Evolutionary conservation across 306 rosid genomes (phyloP), one percentile per base, ranked within the genome.

Genomic region (Datisca glomerata): DNA sequence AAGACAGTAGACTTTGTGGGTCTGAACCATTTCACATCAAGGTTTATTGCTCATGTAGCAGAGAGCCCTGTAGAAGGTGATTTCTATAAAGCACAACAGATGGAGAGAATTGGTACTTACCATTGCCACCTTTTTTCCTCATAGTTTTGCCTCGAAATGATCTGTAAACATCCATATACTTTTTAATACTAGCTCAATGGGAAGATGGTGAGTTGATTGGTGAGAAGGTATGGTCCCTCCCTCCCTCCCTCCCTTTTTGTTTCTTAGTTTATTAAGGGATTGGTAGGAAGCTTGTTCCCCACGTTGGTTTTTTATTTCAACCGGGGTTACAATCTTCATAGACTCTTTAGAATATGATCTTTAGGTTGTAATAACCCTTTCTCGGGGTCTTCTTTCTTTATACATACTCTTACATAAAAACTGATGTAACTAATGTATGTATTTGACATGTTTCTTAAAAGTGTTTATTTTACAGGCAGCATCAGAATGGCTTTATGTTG

Each of bases 401-500:
- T n/a, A n/a, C n/a, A n/a, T n/a, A n/a, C n/a, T n/a, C n/a, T n/a
- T n/a, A n/a, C n/a, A n/a, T n/a, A n/a, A n/a, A n/a, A n/a, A n/a
- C n/a, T n/a, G n/a, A n/a, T n/a, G n/a, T n/a, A n/a, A n/a, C n/a
- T n/a, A n/a, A n/a, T n/a, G n/a, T n/a, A n/a, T n/a, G n/a, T n/a
- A n/a, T n/a, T n/a, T n/a, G n/a, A n/a, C n/a, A n/a, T n/a, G n/a
- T n/a, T n/a, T n/a, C n/a, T n/a, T n/a, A 41, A 43, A 18, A 29
- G 21, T 43, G 23, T 55, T 55, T 48, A 45, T 53, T 18, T 66
- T 53, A 61, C 85, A 82, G 96, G 96, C 96, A 32, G 96, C 96
- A 60, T 87, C 96, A 24, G 94, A 87, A 47, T 87, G 94, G 96
- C 85, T 87, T 50, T 82, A 82, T 61, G 63, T 79, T 52, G 94